These are phyloP conservation scores for Cenchrus purpureus DNA, from an alignment of 176 grass and related monocot species.

Conservation along the genomic window DNA sequence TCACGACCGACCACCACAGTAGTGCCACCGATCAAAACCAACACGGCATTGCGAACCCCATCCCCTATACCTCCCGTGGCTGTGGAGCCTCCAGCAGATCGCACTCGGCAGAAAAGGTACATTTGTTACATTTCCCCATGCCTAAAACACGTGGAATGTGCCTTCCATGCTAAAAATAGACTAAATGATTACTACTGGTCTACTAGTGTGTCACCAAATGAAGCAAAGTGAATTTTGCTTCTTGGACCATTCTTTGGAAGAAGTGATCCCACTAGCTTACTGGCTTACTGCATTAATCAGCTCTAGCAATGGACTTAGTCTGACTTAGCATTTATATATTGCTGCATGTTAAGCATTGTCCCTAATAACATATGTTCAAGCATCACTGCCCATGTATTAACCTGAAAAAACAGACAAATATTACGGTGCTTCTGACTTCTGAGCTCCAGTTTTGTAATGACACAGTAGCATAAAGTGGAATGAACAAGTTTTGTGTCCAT, in stretches of 20 bases:
- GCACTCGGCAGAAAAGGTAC: constrained; percentile 65
- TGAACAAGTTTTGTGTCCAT: constrained; percentile 11
- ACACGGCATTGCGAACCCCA: constrained; percentile 51
- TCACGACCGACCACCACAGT: constrained; percentile 65
- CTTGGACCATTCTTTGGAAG: neutral
- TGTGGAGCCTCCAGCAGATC: constrained; percentile 68
- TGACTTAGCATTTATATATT: constrained; percentile 8
- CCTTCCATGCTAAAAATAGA: constrained; percentile 23
- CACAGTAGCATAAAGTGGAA: constrained; percentile 18
- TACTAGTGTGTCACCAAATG: neutral
- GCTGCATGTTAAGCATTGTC: constrained; percentile 5
- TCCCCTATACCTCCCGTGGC: constrained; percentile 70
- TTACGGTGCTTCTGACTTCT: constrained; percentile 17
- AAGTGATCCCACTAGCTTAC: neutral
- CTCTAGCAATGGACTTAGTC: constrained; percentile 16
- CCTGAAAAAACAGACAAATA: constrained; percentile 19
- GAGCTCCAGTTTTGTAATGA: neutral
- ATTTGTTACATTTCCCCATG: neutral
- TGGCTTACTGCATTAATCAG: constrained; percentile 4
- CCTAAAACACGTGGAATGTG: constrained; percentile 19
- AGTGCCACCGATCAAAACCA: constrained; percentile 87
- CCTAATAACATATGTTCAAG: neutral
- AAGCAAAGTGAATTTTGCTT: neutral
- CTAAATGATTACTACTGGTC: constrained; percentile 21
- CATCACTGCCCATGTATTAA: constrained; percentile 7